Percentiles rank a stretch among this genome's conserved stretches.
Evolutionary conservation across 2,329 filamentous ascomycete species (phyloP).

Genomic region (Aspergillus fumigatus): DNA sequence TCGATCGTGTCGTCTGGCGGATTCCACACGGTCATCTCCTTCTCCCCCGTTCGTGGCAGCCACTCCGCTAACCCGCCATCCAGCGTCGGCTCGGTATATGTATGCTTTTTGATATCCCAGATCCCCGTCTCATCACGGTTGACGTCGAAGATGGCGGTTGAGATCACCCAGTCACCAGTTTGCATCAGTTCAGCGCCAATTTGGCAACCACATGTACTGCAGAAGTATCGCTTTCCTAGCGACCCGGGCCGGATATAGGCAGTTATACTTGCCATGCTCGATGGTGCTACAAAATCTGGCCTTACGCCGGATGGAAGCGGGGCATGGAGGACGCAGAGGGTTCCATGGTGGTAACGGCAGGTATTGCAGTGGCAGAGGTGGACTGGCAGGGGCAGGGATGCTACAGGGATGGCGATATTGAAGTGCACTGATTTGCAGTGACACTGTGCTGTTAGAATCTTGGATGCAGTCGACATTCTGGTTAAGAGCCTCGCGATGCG

Average conservation of each 20-base stretch:
- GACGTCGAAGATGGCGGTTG: conserved; percentile 20
- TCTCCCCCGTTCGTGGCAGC: conserved; percentile 12
- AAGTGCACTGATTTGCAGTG: conserved; percentile 25
- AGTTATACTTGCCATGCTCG: conserved; percentile 15
- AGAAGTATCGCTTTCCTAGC: conserved; percentile 35
- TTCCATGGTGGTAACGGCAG: conserved; percentile 40
- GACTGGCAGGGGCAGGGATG: conserved; percentile 34
- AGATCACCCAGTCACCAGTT: conserved; percentile 16
- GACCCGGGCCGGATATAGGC: conserved; percentile 28
- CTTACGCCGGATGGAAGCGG: conserved; percentile 15
- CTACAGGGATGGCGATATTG: conserved; percentile 30
- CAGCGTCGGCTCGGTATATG: conserved; percentile 13
- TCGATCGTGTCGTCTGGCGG: not conserved
- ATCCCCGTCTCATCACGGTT: conserved; percentile 8
- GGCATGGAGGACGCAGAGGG: conserved; percentile 24
- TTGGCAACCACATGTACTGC: conserved; percentile 42
- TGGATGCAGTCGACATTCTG: not conserved
- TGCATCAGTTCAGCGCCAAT: conserved; percentile 11
- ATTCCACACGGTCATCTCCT: conserved; percentile 12
- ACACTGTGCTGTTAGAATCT: conserved; percentile 21
- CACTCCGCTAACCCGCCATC: conserved; percentile 16
- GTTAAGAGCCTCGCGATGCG: not conserved
- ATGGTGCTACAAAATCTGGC: conserved; percentile 21
- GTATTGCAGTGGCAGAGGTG: conserved; percentile 44
- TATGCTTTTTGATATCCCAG: conserved; percentile 17